These are phyloP conservation scores for Saccharomycopsis oosterbeekiorum DNA, from an alignment of 805 yeast species.

Conservation along the genomic window DNA sequence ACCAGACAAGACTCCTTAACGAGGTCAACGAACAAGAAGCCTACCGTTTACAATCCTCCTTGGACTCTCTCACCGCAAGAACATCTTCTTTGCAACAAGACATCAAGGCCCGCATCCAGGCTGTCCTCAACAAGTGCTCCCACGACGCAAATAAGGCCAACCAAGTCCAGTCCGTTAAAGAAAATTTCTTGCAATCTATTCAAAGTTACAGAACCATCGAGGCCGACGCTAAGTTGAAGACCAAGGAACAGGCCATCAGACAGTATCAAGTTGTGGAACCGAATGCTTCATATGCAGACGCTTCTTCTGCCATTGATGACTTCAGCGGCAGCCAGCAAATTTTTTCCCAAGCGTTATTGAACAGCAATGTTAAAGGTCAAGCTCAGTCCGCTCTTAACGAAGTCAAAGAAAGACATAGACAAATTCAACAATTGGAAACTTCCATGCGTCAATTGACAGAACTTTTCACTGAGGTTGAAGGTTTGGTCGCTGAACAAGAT, in stretches of 20 bases:
- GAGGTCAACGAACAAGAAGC: constrained; percentile 68
- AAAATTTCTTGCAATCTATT: constrained; percentile 74
- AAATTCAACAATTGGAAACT: constrained; percentile 87
- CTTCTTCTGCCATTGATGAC: constrained; percentile 76
- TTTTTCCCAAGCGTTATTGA: constrained; percentile 84
- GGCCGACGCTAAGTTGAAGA: constrained; percentile 74
- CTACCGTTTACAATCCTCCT: constrained; percentile 57
- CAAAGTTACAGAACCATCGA: constrained; percentile 83
- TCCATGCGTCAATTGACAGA: constrained; percentile 93
- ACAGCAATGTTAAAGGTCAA: constrained; percentile 84
- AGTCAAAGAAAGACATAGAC: constrained; percentile 92
- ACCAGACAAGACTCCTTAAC: constrained; percentile 61
- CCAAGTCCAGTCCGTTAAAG: constrained; percentile 84
- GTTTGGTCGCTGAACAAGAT: constrained; percentile 91
- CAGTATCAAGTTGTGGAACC: constrained; percentile 88
- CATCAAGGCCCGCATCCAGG: constrained; percentile 68
- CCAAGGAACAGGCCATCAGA: constrained; percentile 80
- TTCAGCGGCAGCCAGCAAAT: constrained; percentile 72
- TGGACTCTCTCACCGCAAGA: constrained; percentile 69
- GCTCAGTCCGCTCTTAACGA: constrained; percentile 92
- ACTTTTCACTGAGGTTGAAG: constrained; percentile 93
- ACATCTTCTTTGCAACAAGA: constrained; percentile 68
- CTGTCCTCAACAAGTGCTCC: constrained; percentile 59
- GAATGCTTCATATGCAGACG: constrained; percentile 74
- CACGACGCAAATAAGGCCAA: constrained; percentile 72